Conservation (phyloP, 345 rosid genomes). For the Mallotus nudiflorus region DNA sequence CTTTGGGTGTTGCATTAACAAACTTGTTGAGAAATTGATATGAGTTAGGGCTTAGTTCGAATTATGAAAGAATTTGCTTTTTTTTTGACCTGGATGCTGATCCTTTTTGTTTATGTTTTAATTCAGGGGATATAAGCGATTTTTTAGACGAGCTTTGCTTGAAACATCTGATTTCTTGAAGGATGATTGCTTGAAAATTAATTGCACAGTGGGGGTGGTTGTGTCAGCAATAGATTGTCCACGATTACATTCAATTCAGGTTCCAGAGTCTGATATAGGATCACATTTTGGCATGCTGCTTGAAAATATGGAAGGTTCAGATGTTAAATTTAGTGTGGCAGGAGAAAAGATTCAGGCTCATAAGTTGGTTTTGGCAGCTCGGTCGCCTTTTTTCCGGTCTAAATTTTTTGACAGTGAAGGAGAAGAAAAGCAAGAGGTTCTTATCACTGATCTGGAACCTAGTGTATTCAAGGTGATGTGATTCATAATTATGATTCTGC, state of each 20-base stretch:
- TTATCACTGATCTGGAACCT: slow-evolving; percentile 51
- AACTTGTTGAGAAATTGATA: background rate
- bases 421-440: slow-evolving; percentile 42
- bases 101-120: slow-evolving; percentile 11
- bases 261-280: slow-evolving; percentile 66
- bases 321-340: slow-evolving; percentile 54
- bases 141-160: slow-evolving; percentile 57
- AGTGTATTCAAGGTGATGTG: slow-evolving; percentile 52
- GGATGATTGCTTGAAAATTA: slow-evolving; percentile 67
- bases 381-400: slow-evolving; percentile 55
- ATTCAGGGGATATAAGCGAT: slow-evolving; percentile 77
- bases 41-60: background rate
- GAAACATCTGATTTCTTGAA: slow-evolving; percentile 66
- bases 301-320: slow-evolving; percentile 59
- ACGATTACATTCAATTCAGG: slow-evolving; percentile 45
- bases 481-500: background rate
- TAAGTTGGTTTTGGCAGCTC: slow-evolving; percentile 65
- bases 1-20: background rate
- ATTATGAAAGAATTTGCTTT: background rate
- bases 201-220: slow-evolving; percentile 73
- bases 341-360: slow-evolving; percentile 65
- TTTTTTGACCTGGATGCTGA: background rate
- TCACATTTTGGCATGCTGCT: slow-evolving; percentile 55
- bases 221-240: slow-evolving; percentile 52
- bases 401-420: slow-evolving; percentile 37